Evolutionary conservation across 2,329 filamentous ascomycete species (phyloP).

Genomic region (Neurospora sp.): DNA sequence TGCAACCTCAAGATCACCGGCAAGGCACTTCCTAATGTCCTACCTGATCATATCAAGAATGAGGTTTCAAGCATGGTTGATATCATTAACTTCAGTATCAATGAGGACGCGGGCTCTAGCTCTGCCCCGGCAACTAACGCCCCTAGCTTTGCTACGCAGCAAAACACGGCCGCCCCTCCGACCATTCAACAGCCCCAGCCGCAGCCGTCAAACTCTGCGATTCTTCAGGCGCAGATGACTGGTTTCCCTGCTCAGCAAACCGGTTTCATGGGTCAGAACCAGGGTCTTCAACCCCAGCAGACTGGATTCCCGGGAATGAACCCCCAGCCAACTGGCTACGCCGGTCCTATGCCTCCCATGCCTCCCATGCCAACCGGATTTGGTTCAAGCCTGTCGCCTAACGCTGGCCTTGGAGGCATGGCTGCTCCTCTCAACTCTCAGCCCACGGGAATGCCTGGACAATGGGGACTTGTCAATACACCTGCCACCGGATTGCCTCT

Average conservation of each 20-base stretch:
- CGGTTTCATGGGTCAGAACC: slow-evolving; percentile 46
- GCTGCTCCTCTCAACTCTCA: slow-evolving; percentile 71
- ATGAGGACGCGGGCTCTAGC: slow-evolving; percentile 52
- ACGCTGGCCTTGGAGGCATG: slow-evolving; percentile 48
- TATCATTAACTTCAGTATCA: slow-evolving; percentile 91
- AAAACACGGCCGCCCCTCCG: slow-evolving; percentile 38
- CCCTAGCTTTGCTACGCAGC: slow-evolving; percentile 53
- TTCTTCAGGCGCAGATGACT: slow-evolving; percentile 58
- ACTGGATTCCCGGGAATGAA: slow-evolving; percentile 63
- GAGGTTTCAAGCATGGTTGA: slow-evolving; percentile 99
- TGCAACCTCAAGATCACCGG: slow-evolving; percentile 90
- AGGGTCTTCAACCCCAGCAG: slow-evolving; percentile 54
- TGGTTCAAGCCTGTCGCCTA: slow-evolving; percentile 42
- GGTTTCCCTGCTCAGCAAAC: slow-evolving; percentile 51
- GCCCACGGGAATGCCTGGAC: slow-evolving; percentile 82
- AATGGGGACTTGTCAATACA: slow-evolving; percentile 97
- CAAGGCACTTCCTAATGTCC: slow-evolving; percentile 60
- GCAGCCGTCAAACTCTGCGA: slow-evolving; percentile 60
- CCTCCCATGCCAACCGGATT: slow-evolving; percentile 62
- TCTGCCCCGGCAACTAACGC: slow-evolving; percentile 50
- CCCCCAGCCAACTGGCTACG: slow-evolving; percentile 69
- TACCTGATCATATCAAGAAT: slow-evolving; percentile 85
- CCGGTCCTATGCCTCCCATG: slow-evolving; percentile 74
- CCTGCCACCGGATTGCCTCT: slow-evolving; percentile 84
- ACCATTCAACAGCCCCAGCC: slow-evolving; percentile 61